Percentiles rank a stretch among this genome's conserved stretches.
phyloP scores from a whole-genome alignment of 306 rosid species.

The Pachyrhizus erosus region DNA sequence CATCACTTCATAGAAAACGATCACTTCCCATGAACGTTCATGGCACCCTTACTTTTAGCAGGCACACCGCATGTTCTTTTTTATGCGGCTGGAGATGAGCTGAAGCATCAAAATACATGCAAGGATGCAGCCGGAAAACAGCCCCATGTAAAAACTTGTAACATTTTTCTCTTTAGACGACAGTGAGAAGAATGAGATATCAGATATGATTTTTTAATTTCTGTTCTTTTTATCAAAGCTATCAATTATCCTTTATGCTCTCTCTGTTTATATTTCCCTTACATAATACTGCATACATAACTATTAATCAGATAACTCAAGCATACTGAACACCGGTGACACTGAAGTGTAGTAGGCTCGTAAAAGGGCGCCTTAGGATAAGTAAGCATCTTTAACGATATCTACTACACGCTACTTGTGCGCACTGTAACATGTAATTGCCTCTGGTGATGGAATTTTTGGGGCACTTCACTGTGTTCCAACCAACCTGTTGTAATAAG shows the following conservation, averaged over 20 bases:
- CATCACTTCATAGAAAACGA: background rate
- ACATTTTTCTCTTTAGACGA: background rate
- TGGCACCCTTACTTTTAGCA: background rate
- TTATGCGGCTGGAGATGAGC: background rate
- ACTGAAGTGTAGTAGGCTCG: background rate
- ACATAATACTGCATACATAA: background rate
- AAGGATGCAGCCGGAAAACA: conserved; percentile 49
- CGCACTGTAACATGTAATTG: no score
- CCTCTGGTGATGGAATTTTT: no score
- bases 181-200: background rate
- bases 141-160: conserved; percentile 9
- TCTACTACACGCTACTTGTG: no score
- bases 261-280: background rate
- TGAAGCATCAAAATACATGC: conserved; percentile 33
- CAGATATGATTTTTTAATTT: conserved; percentile 24
- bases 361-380: background rate
- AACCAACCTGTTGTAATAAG: no score
- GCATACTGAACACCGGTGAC: background rate
- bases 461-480: no score
- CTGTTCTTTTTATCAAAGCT: background rate
- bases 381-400: background rate
- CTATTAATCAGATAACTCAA: background rate
- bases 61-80: background rate
- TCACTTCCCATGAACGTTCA: background rate
- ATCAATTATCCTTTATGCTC: background rate